These are phyloP conservation scores for Globisporangium nagaii DNA, from an alignment of 352 stramenopile species.

Conservation along the genomic window DNA sequence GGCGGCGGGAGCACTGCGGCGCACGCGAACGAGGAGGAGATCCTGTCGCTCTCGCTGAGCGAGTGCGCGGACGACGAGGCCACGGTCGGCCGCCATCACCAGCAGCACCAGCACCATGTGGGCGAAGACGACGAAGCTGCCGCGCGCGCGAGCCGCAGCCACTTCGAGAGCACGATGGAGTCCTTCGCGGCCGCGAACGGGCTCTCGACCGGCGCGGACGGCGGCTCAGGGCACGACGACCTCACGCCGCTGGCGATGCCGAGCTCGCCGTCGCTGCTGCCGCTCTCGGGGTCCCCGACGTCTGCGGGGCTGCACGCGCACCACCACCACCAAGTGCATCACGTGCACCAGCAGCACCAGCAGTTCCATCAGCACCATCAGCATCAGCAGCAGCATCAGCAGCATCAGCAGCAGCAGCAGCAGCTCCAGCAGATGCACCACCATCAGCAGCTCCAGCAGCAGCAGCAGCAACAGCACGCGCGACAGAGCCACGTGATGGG, in stretches of 20 bases:
- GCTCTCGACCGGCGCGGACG: constrained; percentile 1
- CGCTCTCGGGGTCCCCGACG: constrained; percentile 28
- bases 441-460: not conserved
- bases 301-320: constrained; percentile 12
- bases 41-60: constrained; percentile 32
- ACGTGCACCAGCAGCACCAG: not conserved
- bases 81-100: not conserved
- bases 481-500: constrained; percentile 9
- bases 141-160: not conserved
- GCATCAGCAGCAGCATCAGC: constrained; percentile 6
- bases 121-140: not conserved
- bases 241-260: constrained; percentile 37
- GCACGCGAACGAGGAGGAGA: constrained; percentile 24
- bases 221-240: constrained; percentile 7
- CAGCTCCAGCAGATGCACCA: not conserved
- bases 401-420: not conserved
- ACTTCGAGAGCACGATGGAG: constrained; percentile 18
- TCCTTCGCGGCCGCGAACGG: constrained; percentile 13
- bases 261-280: constrained; percentile 39
- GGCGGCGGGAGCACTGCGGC: not conserved
- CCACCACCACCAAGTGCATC: constrained; percentile 3
- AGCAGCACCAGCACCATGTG: not conserved
- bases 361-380: not conserved
- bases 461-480: constrained; percentile 6
- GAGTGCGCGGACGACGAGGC: constrained; percentile 22